A percentile compares a stretch with the other conserved stretches of the same genome.
Conservation (phyloP, 495 filamentous ascomycete species). For the Penicillium subrubescens region DNA sequence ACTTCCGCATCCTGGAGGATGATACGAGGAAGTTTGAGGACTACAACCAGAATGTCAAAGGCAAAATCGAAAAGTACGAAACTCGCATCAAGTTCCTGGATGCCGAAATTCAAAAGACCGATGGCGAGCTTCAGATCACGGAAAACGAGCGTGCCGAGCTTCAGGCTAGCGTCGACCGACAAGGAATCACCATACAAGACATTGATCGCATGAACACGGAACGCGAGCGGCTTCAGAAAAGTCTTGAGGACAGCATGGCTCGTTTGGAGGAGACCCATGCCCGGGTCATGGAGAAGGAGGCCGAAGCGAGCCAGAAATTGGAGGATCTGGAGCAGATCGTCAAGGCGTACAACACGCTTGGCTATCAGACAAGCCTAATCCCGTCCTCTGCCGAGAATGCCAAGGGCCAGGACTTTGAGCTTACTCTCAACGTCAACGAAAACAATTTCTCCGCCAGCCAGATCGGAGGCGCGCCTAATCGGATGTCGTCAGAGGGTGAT, state of each 20-base stretch:
- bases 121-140: conserved; percentile 72
- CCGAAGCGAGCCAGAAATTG: conserved; percentile 77
- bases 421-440: conserved; percentile 73
- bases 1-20: conserved; percentile 83
- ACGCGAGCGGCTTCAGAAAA: conserved; percentile 85
- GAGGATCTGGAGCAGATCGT: conserved; percentile 86
- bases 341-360: conserved; percentile 88
- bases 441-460: conserved; percentile 77
- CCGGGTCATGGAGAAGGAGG: conserved; percentile 79
- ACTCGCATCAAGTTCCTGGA: conserved; percentile 72
- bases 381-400: conserved; percentile 82
- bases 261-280: conserved; percentile 81
- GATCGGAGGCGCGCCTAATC: conserved; percentile 56
- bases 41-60: conserved; percentile 79
- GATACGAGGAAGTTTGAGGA: conserved; percentile 91
- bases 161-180: conserved; percentile 82
- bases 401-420: conserved; percentile 80
- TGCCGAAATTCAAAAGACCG: conserved; percentile 76
- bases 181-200: conserved; percentile 92
- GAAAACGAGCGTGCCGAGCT: conserved; percentile 79
- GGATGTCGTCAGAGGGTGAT: conserved; percentile 54
- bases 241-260: conserved; percentile 69
- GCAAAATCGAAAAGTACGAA: conserved; percentile 82
- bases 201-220: conserved; percentile 98
- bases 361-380: conserved; percentile 89